Conservation (phyloP, 768 basidiomycete genomes). For the Leccinum longicurvipes region DNA sequence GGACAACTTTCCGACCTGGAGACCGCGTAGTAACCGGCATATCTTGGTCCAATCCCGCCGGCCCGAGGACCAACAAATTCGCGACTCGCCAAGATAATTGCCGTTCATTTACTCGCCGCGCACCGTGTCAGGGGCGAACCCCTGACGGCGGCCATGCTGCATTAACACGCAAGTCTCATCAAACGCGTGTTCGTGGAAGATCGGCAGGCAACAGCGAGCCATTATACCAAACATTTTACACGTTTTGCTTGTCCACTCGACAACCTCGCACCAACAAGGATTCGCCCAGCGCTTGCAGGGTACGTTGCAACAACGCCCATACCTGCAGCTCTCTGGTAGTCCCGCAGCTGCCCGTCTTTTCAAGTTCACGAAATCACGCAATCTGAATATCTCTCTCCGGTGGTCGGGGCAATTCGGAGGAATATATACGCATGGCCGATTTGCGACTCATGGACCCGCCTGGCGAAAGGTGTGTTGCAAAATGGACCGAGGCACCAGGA, state of each 20-base stretch:
- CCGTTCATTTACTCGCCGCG: slow-evolving; percentile 23
- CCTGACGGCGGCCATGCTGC: slow-evolving; percentile 24
- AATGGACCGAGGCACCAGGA: slow-evolving; percentile 20
- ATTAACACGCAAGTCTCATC: slow-evolving; percentile 19
- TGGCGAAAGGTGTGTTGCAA: slow-evolving; percentile 7
- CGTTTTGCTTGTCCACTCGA: neutral
- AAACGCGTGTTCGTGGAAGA: slow-evolving; percentile 17
- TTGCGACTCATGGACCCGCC: slow-evolving; percentile 4
- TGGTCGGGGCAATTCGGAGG: neutral
- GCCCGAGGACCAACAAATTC: slow-evolving; percentile 11
- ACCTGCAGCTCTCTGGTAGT: neutral
- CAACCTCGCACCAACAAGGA: neutral
- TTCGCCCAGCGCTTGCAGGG: neutral
- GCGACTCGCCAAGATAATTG: slow-evolving; percentile 19
- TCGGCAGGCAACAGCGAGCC: slow-evolving; percentile 4
- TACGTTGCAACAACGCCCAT: neutral
- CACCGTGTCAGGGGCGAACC: slow-evolving; percentile 17
- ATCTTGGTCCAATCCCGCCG: slow-evolving; percentile 11
- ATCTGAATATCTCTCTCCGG: neutral
- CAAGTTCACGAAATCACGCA: neutral
- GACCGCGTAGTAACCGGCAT: neutral
- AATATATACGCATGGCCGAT: slow-evolving; percentile 12
- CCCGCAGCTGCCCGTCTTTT: neutral
- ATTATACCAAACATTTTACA: neutral
- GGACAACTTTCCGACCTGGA: neutral